Base-by-base conservation (phyloP, 169 alveolate species). In the Sarcocystis neurona region DNA sequence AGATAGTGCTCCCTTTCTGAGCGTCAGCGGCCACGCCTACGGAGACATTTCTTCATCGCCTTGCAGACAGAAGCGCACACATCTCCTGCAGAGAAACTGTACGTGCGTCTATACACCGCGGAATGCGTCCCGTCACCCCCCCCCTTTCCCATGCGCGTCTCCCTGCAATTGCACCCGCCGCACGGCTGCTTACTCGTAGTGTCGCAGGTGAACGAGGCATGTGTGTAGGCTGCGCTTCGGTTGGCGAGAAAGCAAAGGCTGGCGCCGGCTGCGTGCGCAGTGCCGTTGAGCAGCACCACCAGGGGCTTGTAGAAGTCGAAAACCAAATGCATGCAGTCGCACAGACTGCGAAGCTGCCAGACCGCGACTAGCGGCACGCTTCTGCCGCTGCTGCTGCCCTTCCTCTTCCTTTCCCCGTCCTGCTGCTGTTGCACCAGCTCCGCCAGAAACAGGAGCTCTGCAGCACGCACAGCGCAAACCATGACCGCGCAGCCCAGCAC, bases 151-250 rank as follows among this genome's bases (percentile, higher is more conserved):
- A 58, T 58, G 70, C 18, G n/a, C 23, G 70, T 34, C 18, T 12
- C n/a, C 70, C 18, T 4, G 5, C n/a, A 2, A 6, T 34, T 58
- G 30, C n/a, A 32, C 70, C 23, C 39, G 18, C 44, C 32, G 37
- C 23, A 6, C 56, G 43, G 0, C 41, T 0, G 0, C 74, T 50
- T 2, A 79, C 86, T 27, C 37, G 86, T 50, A 1, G 86, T 47
- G 86, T 79, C 86, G 60, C 80, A 58, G 34, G 43, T 32, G 56
- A 84, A 84, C 27, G 68, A n/a, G 15, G 89, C 56, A 48, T 60
- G 77, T 18, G 44, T 30, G 63, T 84, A 84, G 23, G 89, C 89
- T 18, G 80, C 79, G 70, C 84, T 68, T 46, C 82, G 89, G 32
- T 84, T 84, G 30, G 89, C 78, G 44, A 84, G 68, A 23, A 44